A percentile compares a stretch with the other conserved stretches of the same genome.
Evolutionary conservation across 768 basidiomycete genomes (phyloP).

Genomic region (Agrocybe pediades): DNA sequence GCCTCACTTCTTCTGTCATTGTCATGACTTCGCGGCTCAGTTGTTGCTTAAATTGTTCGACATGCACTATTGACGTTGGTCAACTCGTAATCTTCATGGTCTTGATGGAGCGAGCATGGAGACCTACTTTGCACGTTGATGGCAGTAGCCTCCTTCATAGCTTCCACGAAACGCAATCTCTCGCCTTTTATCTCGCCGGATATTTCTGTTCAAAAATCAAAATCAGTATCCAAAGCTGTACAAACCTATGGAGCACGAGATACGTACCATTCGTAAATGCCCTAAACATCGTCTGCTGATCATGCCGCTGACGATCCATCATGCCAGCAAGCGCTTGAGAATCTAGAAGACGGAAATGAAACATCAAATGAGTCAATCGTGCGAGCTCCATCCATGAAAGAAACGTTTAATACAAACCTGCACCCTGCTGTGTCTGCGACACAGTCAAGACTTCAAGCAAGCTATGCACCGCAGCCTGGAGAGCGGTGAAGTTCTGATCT

Average conservation of each 20-base stretch:
- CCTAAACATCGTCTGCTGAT: slow-evolving; percentile 72
- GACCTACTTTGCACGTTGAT: slow-evolving; percentile 79
- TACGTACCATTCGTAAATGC: slow-evolving; percentile 61
- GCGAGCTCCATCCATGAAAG: background rate
- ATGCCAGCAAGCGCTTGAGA: slow-evolving; percentile 59
- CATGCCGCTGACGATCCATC: slow-evolving; percentile 68
- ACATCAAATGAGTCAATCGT: background rate
- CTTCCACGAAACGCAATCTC: slow-evolving; percentile 83
- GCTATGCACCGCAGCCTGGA: slow-evolving; percentile 42
- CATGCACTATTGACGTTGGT: slow-evolving; percentile 57
- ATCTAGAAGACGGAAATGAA: slow-evolving; percentile 34
- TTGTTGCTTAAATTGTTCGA: slow-evolving; percentile 86
- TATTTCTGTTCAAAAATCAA: slow-evolving; percentile 50
- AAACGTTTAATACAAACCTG: slow-evolving; percentile 14
- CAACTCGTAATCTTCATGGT: background rate
- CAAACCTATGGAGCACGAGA: background rate
- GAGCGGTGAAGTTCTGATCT: slow-evolving; percentile 35
- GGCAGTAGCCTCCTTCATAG: slow-evolving; percentile 92
- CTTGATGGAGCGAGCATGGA: background rate
- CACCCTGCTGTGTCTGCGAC: slow-evolving; percentile 22
- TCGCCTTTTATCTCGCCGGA: slow-evolving; percentile 86
- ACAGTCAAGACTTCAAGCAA: slow-evolving; percentile 31
- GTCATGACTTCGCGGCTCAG: slow-evolving; percentile 71
- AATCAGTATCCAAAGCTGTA: background rate
- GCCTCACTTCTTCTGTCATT: slow-evolving; percentile 74